phyloP scores from a whole-genome alignment of 768 basidiomycete species.

The Russula olivacea region DNA sequence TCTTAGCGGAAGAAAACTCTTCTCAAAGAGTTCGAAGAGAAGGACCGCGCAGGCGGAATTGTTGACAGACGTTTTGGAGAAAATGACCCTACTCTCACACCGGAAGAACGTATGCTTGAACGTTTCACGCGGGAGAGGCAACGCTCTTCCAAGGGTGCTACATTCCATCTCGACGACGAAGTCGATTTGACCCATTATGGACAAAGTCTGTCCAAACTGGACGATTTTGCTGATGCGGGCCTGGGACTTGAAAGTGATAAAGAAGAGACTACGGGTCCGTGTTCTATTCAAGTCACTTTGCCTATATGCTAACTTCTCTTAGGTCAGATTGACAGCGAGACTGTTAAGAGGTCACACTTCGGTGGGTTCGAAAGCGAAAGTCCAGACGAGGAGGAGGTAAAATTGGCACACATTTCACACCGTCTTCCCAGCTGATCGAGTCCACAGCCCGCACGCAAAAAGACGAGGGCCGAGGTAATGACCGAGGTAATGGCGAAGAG shows the following conservation, averaged over 20 bases:
- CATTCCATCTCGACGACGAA: conserved; percentile 90
- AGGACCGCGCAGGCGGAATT: conserved; percentile 79
- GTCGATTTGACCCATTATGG: conserved; percentile 90
- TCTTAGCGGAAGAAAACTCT: conserved; percentile 78
- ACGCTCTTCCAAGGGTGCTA: conserved; percentile 60
- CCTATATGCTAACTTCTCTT: neutral
- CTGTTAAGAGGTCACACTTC: conserved; percentile 71
- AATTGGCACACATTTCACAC: neutral
- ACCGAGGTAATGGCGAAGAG: conserved; percentile 96
- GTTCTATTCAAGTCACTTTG: neutral
- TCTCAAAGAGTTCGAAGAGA: conserved; percentile 80
- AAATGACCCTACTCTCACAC: conserved; percentile 83
- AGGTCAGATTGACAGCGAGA: conserved; percentile 64
- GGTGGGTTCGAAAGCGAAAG: conserved; percentile 79
- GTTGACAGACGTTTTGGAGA: conserved; percentile 96
- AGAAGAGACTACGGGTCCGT: conserved; percentile 42
- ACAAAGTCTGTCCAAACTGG: conserved; percentile 76
- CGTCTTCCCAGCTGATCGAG: conserved; percentile 6
- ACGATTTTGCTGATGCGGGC: conserved; percentile 75
- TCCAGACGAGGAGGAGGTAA: conserved; percentile 43
- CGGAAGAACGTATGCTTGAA: conserved; percentile 95
- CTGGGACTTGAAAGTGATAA: conserved; percentile 54
- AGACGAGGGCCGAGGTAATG: conserved; percentile 95
- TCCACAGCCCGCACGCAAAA: conserved; percentile 71
- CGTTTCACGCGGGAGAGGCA: conserved; percentile 91